phyloP scores from a whole-genome alignment of 345 rosid species.

The Ailanthus altissimus region DNA sequence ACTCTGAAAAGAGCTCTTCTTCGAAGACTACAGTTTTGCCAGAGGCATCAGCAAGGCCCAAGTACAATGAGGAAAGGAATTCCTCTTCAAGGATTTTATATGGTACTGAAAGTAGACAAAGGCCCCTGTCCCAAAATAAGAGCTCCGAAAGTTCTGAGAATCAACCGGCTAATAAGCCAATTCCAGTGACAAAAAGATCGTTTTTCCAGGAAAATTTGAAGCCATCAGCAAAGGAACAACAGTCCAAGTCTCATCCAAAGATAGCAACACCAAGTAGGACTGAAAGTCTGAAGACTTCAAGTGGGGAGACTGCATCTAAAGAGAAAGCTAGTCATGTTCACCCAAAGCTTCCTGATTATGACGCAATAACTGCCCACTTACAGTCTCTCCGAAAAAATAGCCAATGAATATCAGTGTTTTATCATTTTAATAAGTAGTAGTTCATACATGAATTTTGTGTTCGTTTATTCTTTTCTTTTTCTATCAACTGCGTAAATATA shows the following conservation, averaged over 20 bases:
- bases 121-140: conserved; percentile 17
- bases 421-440: background rate
- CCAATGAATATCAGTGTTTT: conserved; percentile 24
- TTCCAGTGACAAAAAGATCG: conserved; percentile 21
- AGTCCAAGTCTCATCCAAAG: conserved; percentile 32
- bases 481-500: conserved; percentile 9
- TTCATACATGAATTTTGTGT: background rate
- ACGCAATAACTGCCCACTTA: conserved; percentile 54
- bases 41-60: conserved; percentile 19
- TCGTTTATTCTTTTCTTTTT: background rate
- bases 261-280: conserved; percentile 31
- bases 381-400: conserved; percentile 51
- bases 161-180: conserved; percentile 14
- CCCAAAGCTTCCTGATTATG: conserved; percentile 92
- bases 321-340: conserved; percentile 70
- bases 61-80: conserved; percentile 20
- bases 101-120: conserved; percentile 21
- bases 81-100: conserved; percentile 23
- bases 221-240: conserved; percentile 36
- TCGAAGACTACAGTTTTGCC: conserved; percentile 27
- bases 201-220: conserved; percentile 21
- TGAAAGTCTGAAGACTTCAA: conserved; percentile 27
- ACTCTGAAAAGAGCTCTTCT: conserved; percentile 30
- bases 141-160: conserved; percentile 26
- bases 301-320: conserved; percentile 25